Evolutionary conservation across 1,139 yeast genomes (phyloP), one percentile per base, ranked within the genome.

Genomic region (Blastobotrys persicus): DNA sequence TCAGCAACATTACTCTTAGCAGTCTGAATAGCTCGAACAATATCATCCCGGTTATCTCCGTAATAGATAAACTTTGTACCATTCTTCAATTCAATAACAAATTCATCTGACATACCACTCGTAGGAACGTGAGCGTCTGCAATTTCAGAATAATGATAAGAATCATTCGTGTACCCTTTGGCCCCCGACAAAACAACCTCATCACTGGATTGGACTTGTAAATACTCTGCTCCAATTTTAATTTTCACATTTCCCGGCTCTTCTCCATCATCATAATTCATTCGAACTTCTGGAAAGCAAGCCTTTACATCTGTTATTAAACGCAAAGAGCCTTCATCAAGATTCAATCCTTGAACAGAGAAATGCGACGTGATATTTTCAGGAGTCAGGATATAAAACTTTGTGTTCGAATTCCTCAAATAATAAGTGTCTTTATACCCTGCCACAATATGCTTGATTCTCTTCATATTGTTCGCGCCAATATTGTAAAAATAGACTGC

Each of bases 191-290:
- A 9, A 6, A 11, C 12, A 9, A 18, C 17, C 13, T 18, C 41
- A 37, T 37, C 41, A 19, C 11, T 37, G 14, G 28, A 37, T 17
- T 66, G 55, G 2, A 87, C 67, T 59, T 85, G 91, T 41, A 87
- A 63, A 69, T 75, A 85, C 57, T 80, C 81, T 49, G 84, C 76
- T 7, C 96, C 96, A 51, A 88, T 76, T 57, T 80, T 81, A 50
- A 88, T 55, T 1, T 79, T 76, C 1, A 85, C 84, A 0, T 23
- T 4, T 42, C 48, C 52, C n/a, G 40, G 14, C 1, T 47, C 41
- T 17, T 46, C 44, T 6, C 43, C 42, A 28, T 44, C 12, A 42
- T 52, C 45, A 39, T 45, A 20, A 19, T 40, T 45, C 31, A 40
- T 44, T 6, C 33, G 44, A 6, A 55, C 56, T 11, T 56, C 52